A percentile compares a stretch with the other conserved stretches of the same genome.
Conservation (phyloP, 2,329 filamentous ascomycete species). For the Orbilia oligospora region DNA sequence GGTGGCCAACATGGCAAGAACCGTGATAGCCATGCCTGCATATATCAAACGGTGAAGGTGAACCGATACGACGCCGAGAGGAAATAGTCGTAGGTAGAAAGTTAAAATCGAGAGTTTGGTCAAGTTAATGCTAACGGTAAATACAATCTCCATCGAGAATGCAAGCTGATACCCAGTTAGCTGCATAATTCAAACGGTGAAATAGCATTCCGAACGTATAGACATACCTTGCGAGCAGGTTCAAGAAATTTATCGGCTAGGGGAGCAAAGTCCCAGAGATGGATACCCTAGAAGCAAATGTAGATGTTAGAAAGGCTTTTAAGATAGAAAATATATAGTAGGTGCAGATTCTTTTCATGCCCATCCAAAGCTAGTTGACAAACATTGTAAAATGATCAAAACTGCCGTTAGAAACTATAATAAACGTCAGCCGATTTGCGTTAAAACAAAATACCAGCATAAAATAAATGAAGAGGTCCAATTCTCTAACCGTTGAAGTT, state of each 20-base stretch:
- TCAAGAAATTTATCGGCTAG: conserved; percentile 33
- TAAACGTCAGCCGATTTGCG: background rate
- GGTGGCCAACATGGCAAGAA: conserved; percentile 46
- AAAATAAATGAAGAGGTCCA: background rate
- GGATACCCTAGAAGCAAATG: conserved; percentile 32
- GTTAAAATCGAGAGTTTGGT: conserved; percentile 58
- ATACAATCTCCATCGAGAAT: conserved; percentile 52
- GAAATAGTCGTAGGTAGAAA: conserved; percentile 55
- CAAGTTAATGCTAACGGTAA: conserved; percentile 45
- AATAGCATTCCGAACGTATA: background rate
- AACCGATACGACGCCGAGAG: conserved; percentile 47
- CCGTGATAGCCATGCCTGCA: conserved; percentile 39
- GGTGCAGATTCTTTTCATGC: background rate
- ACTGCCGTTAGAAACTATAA: conserved; percentile 31
- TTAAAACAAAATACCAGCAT: background rate
- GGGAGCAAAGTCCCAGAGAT: conserved; percentile 55
- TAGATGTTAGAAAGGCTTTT: conserved; percentile 5
- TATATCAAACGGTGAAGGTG: conserved; percentile 51
- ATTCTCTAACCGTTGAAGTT: conserved; percentile 34
- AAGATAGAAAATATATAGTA: background rate
- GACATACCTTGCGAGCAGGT: conserved; percentile 48
- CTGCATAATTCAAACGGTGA: background rate
- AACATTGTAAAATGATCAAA: conserved; percentile 42
- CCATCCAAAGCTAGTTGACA: conserved; percentile 46
- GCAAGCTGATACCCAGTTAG: conserved; percentile 47